A percentile compares a stretch with the other conserved stretches of the same genome.
These are phyloP conservation scores for Myriosclerotinia duriaeana DNA, from an alignment of 2,329 filamentous ascomycete species.

Conservation along the genomic window DNA sequence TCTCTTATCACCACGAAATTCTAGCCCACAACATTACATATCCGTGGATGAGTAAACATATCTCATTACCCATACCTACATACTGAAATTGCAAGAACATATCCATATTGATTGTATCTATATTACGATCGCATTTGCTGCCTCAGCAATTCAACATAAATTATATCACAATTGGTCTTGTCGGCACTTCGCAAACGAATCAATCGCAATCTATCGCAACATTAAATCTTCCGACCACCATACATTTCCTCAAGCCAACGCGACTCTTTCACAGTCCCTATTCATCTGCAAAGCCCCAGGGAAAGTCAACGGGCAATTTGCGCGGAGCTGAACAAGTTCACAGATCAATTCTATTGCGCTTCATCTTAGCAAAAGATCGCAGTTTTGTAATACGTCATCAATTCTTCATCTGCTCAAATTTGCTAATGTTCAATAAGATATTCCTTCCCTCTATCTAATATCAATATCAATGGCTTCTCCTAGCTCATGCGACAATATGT, in stretches of 20 bases:
- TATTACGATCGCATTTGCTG: conserved; percentile 6
- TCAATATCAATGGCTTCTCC: conserved; percentile 32
- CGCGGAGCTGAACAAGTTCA: not conserved
- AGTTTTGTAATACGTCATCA: conserved; percentile 6
- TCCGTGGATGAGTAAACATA: not conserved
- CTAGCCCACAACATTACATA: not conserved
- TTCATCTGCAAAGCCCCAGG: not conserved
- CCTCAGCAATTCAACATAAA: not conserved
- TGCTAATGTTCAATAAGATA: conserved; percentile 1
- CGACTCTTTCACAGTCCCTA: not conserved
- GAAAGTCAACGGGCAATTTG: not conserved
- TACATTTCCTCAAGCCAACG: not conserved
- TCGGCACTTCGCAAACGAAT: not conserved
- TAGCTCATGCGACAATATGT: conserved; percentile 32
- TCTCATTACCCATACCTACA: not conserved
- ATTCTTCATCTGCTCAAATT: not conserved
- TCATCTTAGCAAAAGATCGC: not conserved
- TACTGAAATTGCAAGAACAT: not conserved
- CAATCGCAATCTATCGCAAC: not conserved
- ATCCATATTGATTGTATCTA: not conserved
- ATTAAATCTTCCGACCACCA: not conserved
- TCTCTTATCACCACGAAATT: not conserved
- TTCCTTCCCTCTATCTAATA: not conserved
- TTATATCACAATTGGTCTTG: not conserved
- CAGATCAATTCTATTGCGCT: not conserved